phyloP scores from a whole-genome alignment of 345 rosid genomes.

The Draba incana region DNA sequence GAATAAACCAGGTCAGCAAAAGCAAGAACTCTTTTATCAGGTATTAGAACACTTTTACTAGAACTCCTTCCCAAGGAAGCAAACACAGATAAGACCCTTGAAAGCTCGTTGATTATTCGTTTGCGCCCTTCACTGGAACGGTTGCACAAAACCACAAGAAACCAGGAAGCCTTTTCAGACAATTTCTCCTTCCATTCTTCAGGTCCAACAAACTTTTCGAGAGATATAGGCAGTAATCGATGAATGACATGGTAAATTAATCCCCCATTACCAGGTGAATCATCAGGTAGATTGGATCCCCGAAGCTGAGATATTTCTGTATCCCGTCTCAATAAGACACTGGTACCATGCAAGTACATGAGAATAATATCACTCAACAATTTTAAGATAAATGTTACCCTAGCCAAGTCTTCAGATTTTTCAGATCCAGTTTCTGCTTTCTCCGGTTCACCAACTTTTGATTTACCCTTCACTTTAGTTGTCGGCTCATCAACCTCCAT shows the following conservation, averaged over 20 bases:
- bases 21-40: constrained; percentile 76
- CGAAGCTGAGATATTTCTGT: constrained; percentile 71
- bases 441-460: constrained; percentile 71
- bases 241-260: constrained; percentile 82
- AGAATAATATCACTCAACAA: constrained; percentile 85
- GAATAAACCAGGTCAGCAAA: constrained; percentile 79
- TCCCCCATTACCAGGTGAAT: constrained; percentile 60
- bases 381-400: constrained; percentile 87
- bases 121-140: constrained; percentile 94
- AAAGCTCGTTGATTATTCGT: constrained; percentile 84
- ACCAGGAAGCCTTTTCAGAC: constrained; percentile 92
- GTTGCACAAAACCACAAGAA: constrained; percentile 83
- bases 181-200: constrained; percentile 89
- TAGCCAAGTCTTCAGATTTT: constrained; percentile 85
- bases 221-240: constrained; percentile 69
- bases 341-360: constrained; percentile 88
- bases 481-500: constrained; percentile 93
- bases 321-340: constrained; percentile 84
- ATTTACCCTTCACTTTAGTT: constrained; percentile 84
- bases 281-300: constrained; percentile 62
- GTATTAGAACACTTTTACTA: constrained; percentile 55
- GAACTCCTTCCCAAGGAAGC: constrained; percentile 71
- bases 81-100: constrained; percentile 71
- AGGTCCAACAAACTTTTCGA: constrained; percentile 73
- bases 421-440: constrained; percentile 67